Percentiles rank a stretch among this genome's conserved stretches.
Evolutionary conservation across 192 early-diverging fungal species (phyloP).

Genomic region (Coemansia sp.): DNA sequence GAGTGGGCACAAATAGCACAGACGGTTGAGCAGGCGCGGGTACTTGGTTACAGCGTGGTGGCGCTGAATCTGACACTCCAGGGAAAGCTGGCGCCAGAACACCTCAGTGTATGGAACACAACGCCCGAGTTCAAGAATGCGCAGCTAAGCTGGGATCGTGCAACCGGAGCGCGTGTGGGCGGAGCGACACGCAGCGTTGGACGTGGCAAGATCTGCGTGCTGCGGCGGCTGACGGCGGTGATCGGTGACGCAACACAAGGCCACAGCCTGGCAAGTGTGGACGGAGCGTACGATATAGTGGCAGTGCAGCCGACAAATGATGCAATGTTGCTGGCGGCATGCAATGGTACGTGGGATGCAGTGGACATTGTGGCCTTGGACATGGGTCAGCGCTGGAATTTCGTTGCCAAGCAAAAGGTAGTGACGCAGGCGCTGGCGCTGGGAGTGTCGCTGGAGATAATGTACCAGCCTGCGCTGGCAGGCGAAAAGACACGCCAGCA

Average conservation of each 20-base stretch:
- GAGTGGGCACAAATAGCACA: constrained; percentile 44
- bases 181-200: constrained; percentile 3
- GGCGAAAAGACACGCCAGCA: constrained; percentile 37
- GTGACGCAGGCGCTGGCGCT: constrained; percentile 39
- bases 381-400: constrained; percentile 46
- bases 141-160: constrained; percentile 26
- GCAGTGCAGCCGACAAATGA: constrained; percentile 44
- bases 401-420: constrained; percentile 48
- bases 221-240: constrained; percentile 42
- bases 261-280: constrained; percentile 16
- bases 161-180: constrained; percentile 21
- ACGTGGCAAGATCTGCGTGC: constrained; percentile 30
- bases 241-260: constrained; percentile 42
- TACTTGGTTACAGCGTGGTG: constrained; percentile 39
- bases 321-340: constrained; percentile 34
- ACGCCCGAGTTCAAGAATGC: constrained; percentile 21
- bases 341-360: constrained; percentile 36
- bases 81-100: constrained; percentile 29
- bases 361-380: constrained; percentile 49
- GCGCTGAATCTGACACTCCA: constrained; percentile 47
- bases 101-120: constrained; percentile 34
- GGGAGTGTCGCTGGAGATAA: constrained; percentile 33
- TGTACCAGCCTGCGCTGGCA: constrained; percentile 29
- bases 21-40: constrained; percentile 38
- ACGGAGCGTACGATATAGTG: constrained; percentile 40